These are phyloP conservation scores for Ammopiptanthus mongolicus DNA, from an alignment of 306 rosid genomes.

Conservation along the genomic window DNA sequence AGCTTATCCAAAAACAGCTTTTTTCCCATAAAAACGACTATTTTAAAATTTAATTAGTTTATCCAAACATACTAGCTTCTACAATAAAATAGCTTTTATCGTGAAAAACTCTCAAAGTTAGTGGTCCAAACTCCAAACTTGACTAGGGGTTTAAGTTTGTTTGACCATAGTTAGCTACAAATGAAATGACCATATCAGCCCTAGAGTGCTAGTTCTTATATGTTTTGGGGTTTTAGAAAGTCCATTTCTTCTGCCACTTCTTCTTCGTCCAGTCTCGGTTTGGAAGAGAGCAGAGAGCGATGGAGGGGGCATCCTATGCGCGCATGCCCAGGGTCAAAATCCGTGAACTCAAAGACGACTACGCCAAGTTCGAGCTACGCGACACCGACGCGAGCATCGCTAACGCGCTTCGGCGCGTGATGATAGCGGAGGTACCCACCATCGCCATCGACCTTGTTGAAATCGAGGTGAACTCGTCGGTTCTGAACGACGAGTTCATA, in stretches of 20 bases:
- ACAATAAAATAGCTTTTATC: too few relatives aligned
- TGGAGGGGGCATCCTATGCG: slow-evolving; percentile 75
- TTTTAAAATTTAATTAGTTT: too few relatives aligned
- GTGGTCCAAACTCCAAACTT: not conserved
- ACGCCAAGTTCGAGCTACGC: slow-evolving; percentile 70
- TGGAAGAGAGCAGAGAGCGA: not conserved
- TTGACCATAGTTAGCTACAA: not conserved
- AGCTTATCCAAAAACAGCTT: too few relatives aligned
- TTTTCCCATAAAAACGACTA: too few relatives aligned
- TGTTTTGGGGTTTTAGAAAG: not conserved
- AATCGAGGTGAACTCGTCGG: slow-evolving; percentile 92
- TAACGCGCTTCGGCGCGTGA: slow-evolving; percentile 93
- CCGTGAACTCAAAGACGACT: slow-evolving; percentile 77
- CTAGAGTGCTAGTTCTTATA: not conserved
- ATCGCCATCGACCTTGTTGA: slow-evolving; percentile 92
- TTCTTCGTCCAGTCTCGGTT: not conserved
- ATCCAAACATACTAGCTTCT: too few relatives aligned
- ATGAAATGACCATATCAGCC: not conserved
- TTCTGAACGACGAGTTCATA: slow-evolving; percentile 90
- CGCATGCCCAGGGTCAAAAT: slow-evolving; percentile 83
- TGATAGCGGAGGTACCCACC: slow-evolving; percentile 95
- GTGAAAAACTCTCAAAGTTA: too few relatives aligned
- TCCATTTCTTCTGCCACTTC: not conserved
- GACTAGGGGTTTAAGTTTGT: too few relatives aligned
- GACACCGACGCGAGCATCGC: slow-evolving; percentile 90